phyloP scores from a whole-genome alignment of 2,329 filamentous ascomycete species.

The Acarospora socialis region DNA sequence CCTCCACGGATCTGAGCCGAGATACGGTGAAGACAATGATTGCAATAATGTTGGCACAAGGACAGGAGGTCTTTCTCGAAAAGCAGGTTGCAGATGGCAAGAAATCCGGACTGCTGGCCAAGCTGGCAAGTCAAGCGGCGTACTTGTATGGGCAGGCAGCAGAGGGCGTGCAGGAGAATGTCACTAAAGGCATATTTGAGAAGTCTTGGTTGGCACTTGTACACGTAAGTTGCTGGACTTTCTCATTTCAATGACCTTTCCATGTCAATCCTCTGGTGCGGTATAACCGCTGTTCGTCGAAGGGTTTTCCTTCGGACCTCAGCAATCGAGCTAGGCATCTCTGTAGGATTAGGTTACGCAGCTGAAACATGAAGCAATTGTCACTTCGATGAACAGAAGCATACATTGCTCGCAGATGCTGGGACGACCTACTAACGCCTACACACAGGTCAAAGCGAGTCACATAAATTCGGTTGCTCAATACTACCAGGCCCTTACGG shows the following conservation, averaged over 20 bases:
- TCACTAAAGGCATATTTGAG: slow-evolving; percentile 81
- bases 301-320: too few species aligned
- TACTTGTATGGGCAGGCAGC: slow-evolving; percentile 77
- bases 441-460: slow-evolving; percentile 56
- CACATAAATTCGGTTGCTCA: slow-evolving; percentile 77
- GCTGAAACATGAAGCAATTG: too few species aligned
- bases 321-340: too few species aligned
- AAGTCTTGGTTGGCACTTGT: slow-evolving; percentile 80
- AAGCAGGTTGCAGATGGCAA: slow-evolving; percentile 89
- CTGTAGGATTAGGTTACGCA: too few species aligned
- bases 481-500: slow-evolving; percentile 83
- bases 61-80: slow-evolving; percentile 93
- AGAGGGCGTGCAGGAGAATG: slow-evolving; percentile 86
- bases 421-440: too few species aligned
- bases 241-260: slow-evolving; percentile 5
- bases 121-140: slow-evolving; percentile 79
- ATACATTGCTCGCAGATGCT: slow-evolving; percentile 32
- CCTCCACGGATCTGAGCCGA: slow-evolving; percentile 85
- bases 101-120: slow-evolving; percentile 81
- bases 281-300: too few species aligned
- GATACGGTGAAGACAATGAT: slow-evolving; percentile 95
- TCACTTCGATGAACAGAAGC: too few species aligned
- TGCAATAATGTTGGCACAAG: slow-evolving; percentile 82
- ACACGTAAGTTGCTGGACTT: too few species aligned
- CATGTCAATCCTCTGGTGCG: too few species aligned